phyloP scores from a whole-genome alignment of 2,329 filamentous ascomycete genomes.

The Scopulariopsis brevicaulis region DNA sequence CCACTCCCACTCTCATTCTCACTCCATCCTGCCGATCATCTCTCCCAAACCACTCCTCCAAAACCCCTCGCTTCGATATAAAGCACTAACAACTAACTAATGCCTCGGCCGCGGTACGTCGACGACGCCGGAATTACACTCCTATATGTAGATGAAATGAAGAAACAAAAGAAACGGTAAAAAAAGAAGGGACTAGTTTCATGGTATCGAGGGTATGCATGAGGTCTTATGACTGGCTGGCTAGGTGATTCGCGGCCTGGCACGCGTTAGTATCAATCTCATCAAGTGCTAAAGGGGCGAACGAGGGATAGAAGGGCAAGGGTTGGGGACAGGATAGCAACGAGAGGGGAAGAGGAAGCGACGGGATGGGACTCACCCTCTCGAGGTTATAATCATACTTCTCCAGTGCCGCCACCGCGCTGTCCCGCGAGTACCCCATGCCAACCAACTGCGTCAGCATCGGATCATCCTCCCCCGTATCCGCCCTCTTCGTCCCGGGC shows the following conservation, averaged over 20 bases:
- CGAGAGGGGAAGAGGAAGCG: not conserved
- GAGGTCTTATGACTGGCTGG: conserved; percentile 34
- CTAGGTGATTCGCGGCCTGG: conserved; percentile 42
- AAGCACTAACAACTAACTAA: not conserved
- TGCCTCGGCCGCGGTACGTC: not conserved
- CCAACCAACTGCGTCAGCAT: conserved; percentile 79
- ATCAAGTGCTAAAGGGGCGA: not conserved
- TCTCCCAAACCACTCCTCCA: too few species aligned
- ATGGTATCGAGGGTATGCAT: not conserved
- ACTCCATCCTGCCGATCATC: not conserved
- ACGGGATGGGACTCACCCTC: conserved; percentile 51
- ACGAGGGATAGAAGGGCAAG: not conserved
- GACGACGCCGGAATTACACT: not conserved
- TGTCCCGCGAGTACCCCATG: conserved; percentile 74
- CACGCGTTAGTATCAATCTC: not conserved
- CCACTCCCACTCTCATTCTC: not conserved
- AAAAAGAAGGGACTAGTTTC: not conserved
- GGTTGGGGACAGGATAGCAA: not conserved
- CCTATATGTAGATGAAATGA: not conserved
- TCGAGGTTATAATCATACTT: conserved; percentile 95
- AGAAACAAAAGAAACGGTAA: not conserved
- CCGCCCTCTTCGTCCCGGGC: conserved; percentile 33
- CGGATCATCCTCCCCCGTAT: conserved; percentile 72
- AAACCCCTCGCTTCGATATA: not conserved
- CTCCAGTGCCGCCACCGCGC: conserved; percentile 72